phyloP scores from a whole-genome alignment of 345 rosid species.

The Syzygium grande region DNA sequence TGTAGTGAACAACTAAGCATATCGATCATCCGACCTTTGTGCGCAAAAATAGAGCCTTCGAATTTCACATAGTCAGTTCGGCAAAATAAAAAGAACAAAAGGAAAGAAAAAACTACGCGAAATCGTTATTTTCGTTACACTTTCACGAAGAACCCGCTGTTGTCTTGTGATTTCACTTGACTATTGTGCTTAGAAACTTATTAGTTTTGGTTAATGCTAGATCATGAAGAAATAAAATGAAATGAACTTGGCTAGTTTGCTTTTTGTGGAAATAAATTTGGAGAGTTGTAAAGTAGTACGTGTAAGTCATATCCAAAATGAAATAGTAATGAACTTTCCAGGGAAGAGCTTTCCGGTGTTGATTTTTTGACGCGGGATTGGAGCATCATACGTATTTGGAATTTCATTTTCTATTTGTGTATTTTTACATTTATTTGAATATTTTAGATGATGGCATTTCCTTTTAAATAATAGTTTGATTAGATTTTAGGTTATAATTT shows the following conservation, averaged over 20 bases:
- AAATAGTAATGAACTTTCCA: background rate
- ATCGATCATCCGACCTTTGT: background rate
- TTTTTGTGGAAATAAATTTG: background rate
- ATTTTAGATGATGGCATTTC: background rate
- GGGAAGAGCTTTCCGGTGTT: background rate
- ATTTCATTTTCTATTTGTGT: background rate
- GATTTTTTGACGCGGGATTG: background rate
- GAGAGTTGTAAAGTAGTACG: background rate
- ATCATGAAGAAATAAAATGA: background rate
- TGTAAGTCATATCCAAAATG: background rate
- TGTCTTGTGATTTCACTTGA: background rate
- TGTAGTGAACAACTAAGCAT: background rate
- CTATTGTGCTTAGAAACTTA: background rate
- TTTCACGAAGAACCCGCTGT: background rate
- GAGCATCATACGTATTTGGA: background rate
- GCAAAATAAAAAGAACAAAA: background rate
- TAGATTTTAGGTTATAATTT: background rate
- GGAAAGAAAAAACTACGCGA: background rate
- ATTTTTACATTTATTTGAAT: background rate
- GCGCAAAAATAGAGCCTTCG: background rate
- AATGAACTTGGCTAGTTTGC: background rate
- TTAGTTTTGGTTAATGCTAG: background rate
- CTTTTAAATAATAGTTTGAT: background rate
- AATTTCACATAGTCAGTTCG: background rate
- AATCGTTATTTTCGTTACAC: background rate